Evolutionary conservation across 306 rosid species (phyloP), one percentile per base, ranked within the genome.

Genomic region (Arachis stenosperma): DNA sequence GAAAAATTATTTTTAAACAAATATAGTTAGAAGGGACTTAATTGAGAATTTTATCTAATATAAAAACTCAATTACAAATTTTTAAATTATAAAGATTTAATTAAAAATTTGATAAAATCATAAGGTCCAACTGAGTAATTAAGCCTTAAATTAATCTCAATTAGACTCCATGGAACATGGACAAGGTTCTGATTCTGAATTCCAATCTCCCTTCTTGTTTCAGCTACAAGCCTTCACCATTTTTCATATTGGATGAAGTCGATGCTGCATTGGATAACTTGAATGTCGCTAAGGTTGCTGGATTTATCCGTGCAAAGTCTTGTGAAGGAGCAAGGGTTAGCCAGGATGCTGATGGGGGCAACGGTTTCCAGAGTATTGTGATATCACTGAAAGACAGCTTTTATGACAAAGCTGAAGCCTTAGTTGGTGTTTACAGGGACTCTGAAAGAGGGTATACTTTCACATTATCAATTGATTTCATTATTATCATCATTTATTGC

Each of bases 201-300:
- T 33, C 37, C 4, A 4, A 2, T 33, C 4, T 33, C 37, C 4
- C 42, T 60, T 37, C 10, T 65, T 79, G 71, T 79, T 83, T 74
- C 96, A 95, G 99, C 75, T 95, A 66, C 84, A 85, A 88, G 89
- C 99, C 99, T 80, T 95, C 99, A 7, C 99, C 99, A 3, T 95
- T 95, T 84, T 95, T 91, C 81, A 95, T 95, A 81, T 79, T 95
- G 92, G 99, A 95, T 66, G 99, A 95, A 88, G 99, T 95, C 48
- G 99, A 95, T 81, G 99, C 98, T 67, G 99, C 99, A 9, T 82
- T 95, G 74, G 99, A 95, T 84, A 95, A 95, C 96, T 84, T 95
- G 81, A 95, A 95, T 67, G 99, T 95, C 2, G 86, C 99, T 0
- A 95, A 91, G 87, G 99, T 95, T 72, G 99, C 99, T 36, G 97